Base-by-base conservation (phyloP, 495 filamentous ascomycete species). In the Annulohypoxylon stygium region DNA sequence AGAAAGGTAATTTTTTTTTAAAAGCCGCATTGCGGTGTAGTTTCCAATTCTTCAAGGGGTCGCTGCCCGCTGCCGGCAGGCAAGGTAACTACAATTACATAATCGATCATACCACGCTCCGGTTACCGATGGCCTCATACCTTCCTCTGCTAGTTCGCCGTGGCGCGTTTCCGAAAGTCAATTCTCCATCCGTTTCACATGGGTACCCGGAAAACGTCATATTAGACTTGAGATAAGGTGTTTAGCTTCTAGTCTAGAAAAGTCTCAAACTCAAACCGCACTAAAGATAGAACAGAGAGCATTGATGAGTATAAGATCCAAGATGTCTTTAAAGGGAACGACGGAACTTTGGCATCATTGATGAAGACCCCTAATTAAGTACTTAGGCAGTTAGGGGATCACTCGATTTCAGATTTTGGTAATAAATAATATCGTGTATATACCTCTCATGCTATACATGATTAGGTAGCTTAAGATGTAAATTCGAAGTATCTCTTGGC, bases 21-120 rank as follows among this genome's bases (percentile, higher is more conserved):
- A 63, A 36, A 61, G 25, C 9, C 58, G 14, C n/a, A 57, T 57
- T 37, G 30, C 30, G 53, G 53, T 37, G 12, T 37, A 33, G 33
- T 37, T 37, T 57, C 53, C n/a, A 36, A 57, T 14, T 43, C 14
- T 43, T 43, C 39, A 43, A 39, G 39, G 12, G 12, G 14, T n/a
- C 36, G 11, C 36, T 39, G 36, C 36, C 36, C 11, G 11, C 8
- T 39, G 11, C 8, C 9, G 2, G 11, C 36, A 4, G 8, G 11
- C 36, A 9, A 10, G 8, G 36, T 39, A 39, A 16, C 34, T 6
- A n/a, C 2, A 68, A 55, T 61, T 68, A 68, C 57, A 41, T 68
- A 68, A 68, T 60, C 3, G 14, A 14, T 18, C 53, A 61, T 36
- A 34, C 65, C 57, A 69, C 57, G 41, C 53, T 30, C 45, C 14